Evolutionary conservation across 257 asterid species (phyloP), one percentile per base, ranked within the genome.

Genomic region (Paraleonurus japonicus): DNA sequence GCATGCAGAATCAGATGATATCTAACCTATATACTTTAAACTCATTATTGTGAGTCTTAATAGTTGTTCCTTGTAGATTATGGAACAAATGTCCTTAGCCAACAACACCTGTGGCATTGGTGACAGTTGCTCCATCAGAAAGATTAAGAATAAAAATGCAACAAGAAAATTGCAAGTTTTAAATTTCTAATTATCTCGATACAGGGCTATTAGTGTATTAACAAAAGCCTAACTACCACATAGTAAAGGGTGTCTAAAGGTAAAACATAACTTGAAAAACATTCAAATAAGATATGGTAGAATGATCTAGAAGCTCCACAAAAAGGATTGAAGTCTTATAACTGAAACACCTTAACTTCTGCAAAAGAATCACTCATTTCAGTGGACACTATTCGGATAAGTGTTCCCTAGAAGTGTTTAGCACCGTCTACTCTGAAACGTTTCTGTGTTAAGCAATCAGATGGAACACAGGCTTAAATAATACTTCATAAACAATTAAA

Each of bases 101-200:
- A 35, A 35, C 43, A 35, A 1, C 12, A 35, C 12, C 43, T 7
- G 43, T 35, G 43, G 43, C 43, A 7, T 2, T 7, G 43, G 1
- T 3, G 2, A 63, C 20, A 43, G 59, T 27, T 15, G 70, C 41
- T 65, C 58, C 59, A 65, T 28, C 45, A 26, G 27, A 65, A 24
- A 2, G 45, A 45, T 26, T 65, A 41, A 43, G 22, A n/a, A 26
- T 11, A 32, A 43, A 59, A n/a, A 47, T 13, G 39, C 45, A 66
- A 27, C 60, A 51, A 63, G 54, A 12, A 16, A 47, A n/a, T 47
- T 47, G 71, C 37, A 47, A 28, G 60, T 66, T 66, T 47, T 47
- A 47, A 47, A 47, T 47, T 16, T 47, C 27, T 8, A 7, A 24
- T 15, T 41, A 41, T 23, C 24, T 26, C 16, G 6, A 41, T 39